Evolutionary conservation across 2,329 filamentous ascomycete genomes (phyloP).

Genomic region (Xylaria sp.): DNA sequence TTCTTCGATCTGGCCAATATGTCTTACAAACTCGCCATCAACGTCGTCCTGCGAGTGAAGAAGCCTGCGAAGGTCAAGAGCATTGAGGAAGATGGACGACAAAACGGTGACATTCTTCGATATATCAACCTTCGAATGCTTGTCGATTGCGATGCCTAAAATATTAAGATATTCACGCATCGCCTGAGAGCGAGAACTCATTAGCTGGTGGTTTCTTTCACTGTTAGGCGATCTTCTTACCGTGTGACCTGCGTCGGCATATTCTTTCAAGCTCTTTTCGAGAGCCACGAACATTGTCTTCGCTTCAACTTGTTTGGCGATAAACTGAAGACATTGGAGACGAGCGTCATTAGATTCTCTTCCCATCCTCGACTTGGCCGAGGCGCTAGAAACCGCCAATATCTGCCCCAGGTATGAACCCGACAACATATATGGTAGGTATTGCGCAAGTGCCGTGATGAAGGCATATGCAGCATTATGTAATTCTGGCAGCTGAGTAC

Average conservation of each 20-base stretch:
- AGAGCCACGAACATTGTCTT: slow-evolving; percentile 80
- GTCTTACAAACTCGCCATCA: slow-evolving; percentile 54
- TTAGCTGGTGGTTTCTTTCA: slow-evolving; percentile 45
- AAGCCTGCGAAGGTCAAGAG: slow-evolving; percentile 73
- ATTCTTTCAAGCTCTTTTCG: slow-evolving; percentile 75
- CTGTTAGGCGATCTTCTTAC: slow-evolving; percentile 58
- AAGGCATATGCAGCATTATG: slow-evolving; percentile 87
- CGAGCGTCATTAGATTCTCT: slow-evolving; percentile 73
- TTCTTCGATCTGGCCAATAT: slow-evolving; percentile 70
- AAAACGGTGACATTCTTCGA: slow-evolving; percentile 77
- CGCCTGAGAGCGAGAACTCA: slow-evolving; percentile 59
- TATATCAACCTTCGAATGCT: slow-evolving; percentile 81
- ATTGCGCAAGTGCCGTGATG: slow-evolving; percentile 80
- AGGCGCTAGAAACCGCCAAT: slow-evolving; percentile 76
- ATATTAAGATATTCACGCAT: slow-evolving; percentile 75
- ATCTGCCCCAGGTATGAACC: slow-evolving; percentile 77
- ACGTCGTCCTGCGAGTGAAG: slow-evolving; percentile 61
- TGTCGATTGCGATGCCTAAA: slow-evolving; percentile 77
- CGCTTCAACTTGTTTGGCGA: slow-evolving; percentile 81
- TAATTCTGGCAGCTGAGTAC: slow-evolving; percentile 68
- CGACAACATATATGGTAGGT: slow-evolving; percentile 91
- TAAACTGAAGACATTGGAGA: slow-evolving; percentile 74
- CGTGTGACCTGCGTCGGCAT: slow-evolving; percentile 69
- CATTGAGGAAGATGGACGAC: slow-evolving; percentile 70
- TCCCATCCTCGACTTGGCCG: slow-evolving; percentile 71